Evolutionary conservation across 768 basidiomycete species (phyloP).

Genomic region (Russula foetens): DNA sequence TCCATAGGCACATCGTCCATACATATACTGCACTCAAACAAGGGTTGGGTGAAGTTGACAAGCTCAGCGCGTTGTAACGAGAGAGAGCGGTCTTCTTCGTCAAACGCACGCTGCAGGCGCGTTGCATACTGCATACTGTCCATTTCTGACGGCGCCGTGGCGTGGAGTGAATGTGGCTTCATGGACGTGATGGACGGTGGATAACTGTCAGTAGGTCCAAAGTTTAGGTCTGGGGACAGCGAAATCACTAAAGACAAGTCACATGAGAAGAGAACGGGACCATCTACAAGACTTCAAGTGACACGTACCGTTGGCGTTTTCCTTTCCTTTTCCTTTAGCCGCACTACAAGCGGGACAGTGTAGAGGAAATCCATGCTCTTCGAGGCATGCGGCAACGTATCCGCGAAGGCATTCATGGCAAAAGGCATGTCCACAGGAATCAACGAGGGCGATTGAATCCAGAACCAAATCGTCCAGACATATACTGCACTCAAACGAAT

Average conservation of each 20-base stretch:
- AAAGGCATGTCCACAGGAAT: constrained; percentile 41
- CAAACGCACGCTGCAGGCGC: too few relatives aligned
- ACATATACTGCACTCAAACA: constrained; percentile 51
- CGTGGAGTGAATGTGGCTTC: constrained; percentile 7
- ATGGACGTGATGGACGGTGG: constrained; percentile 1
- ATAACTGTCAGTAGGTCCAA: constrained; percentile 25
- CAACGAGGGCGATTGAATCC: constrained; percentile 35
- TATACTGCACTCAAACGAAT: constrained; percentile 44
- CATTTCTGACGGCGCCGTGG: background rate
- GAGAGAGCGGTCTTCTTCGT: too few relatives aligned
- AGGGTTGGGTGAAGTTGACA: constrained; percentile 22
- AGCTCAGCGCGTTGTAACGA: constrained; percentile 29
- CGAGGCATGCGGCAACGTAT: constrained; percentile 38
- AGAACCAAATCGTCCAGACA: constrained; percentile 44
- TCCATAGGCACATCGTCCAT: constrained; percentile 41
- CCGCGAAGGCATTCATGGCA: constrained; percentile 45
- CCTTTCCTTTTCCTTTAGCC: constrained; percentile 19
- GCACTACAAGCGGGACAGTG: constrained; percentile 49
- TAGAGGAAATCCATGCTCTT: constrained; percentile 49
- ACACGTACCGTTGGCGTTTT: constrained; percentile 28
- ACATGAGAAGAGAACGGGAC: background rate
- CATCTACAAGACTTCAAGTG: background rate
- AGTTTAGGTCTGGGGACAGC: too few relatives aligned
- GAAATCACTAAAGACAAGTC: too few relatives aligned
- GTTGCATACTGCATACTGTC: too few relatives aligned